Evolutionary conservation across 2,329 filamentous ascomycete genomes (phyloP).

Genomic region (Pseudocercospora eumusae): DNA sequence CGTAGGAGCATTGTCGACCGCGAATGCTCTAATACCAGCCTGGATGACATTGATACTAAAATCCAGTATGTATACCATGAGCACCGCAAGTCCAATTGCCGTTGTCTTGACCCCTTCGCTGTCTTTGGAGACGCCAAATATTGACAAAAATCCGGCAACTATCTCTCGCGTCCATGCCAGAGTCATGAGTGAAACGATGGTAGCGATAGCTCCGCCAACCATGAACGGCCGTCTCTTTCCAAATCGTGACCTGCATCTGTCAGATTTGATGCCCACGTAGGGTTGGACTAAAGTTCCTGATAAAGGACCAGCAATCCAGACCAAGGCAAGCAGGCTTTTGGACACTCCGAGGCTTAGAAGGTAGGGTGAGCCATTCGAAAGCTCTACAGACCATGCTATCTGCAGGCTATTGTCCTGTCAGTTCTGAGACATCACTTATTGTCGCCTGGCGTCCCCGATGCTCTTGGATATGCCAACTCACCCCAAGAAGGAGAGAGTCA

Average conservation of each 20-base stretch:
- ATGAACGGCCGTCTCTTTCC: constrained; percentile 58
- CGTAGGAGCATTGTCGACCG: constrained; percentile 86
- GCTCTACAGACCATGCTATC: constrained; percentile 92
- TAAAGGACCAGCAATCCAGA: constrained; percentile 59
- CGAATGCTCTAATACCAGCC: constrained; percentile 86
- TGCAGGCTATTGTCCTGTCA: constrained; percentile 61
- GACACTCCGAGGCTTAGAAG: constrained; percentile 55
- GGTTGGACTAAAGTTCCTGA: constrained; percentile 57
- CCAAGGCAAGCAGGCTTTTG: constrained; percentile 54
- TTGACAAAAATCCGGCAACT: constrained; percentile 64
- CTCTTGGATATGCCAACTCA: constrained; percentile 31
- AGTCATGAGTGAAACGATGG: constrained; percentile 52
- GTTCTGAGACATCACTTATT: constrained; percentile 1
- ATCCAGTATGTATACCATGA: constrained; percentile 87
- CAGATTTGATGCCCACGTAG: constrained; percentile 56
- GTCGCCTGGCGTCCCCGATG: background rate
- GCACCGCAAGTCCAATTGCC: constrained; percentile 76
- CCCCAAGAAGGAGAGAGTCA: constrained; percentile 84
- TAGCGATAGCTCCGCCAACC: constrained; percentile 51
- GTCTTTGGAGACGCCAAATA: constrained; percentile 71
- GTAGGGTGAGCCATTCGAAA: constrained; percentile 80
- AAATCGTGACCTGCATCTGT: constrained; percentile 51
- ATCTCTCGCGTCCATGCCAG: constrained; percentile 55
- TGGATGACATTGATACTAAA: constrained; percentile 96
- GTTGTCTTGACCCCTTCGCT: constrained; percentile 64